Evolutionary conservation across 2,329 filamentous ascomycete genomes (phyloP).

Genomic region (Cephalotrichum gorgonifer): DNA sequence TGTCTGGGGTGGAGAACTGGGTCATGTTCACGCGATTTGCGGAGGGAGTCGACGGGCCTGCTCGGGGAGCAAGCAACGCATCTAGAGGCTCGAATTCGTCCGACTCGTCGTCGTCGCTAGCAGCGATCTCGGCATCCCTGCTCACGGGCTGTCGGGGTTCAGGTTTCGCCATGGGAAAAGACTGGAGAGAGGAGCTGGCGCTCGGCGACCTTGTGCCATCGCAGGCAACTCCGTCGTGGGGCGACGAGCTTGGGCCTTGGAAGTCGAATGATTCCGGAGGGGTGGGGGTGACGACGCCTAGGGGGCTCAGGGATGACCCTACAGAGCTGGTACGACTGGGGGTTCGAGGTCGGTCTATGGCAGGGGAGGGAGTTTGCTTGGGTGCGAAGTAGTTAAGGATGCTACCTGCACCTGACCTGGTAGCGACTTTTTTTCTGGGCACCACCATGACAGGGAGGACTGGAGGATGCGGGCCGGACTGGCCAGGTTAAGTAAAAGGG

Average conservation of each 20-base stretch:
- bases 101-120: conserved; percentile 4
- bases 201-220: background rate
- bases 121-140: conserved; percentile 3
- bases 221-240: background rate
- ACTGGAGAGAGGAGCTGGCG: background rate
- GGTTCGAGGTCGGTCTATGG: background rate
- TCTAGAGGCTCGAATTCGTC: conserved; percentile 4
- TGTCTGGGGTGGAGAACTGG: background rate
- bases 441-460: background rate
- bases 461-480: background rate
- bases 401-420: background rate
- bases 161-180: background rate
- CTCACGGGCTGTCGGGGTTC: conserved; percentile 1
- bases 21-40: background rate
- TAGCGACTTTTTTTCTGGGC: background rate
- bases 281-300: background rate
- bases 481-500: background rate
- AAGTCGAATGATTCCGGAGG: background rate
- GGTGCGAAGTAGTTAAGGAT: background rate
- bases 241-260: background rate
- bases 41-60: background rate
- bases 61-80: background rate
- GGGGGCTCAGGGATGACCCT: background rate
- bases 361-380: background rate
- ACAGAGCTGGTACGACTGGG: background rate